Evolutionary conservation across 1,284 basidiomycete species (phyloP), one percentile per base, ranked within the genome.

Genomic region (Cryptococcus sp.): DNA sequence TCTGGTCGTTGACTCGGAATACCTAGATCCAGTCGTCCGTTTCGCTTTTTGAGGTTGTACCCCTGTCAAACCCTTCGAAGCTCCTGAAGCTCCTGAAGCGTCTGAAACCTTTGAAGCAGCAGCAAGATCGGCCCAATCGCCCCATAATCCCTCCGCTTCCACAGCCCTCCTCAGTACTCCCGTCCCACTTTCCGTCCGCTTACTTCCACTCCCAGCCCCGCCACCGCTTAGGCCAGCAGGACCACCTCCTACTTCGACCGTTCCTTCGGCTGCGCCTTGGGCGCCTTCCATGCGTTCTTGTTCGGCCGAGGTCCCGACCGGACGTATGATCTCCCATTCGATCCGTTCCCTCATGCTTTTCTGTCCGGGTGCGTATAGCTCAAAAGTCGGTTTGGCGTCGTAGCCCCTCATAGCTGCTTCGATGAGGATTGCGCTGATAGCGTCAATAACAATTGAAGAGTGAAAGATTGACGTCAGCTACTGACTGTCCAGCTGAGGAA

Each of bases 361-460:
- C 58, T 86, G 82, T 0, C 81, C 82, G 0, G 84, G 84, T 1
- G 87, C 84, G 5, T 80, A 66, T 0, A 87, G 70, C 58, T 85
- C 83, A 70, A 90, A 93, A 5, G 86, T 84, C 0, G 90, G 87
- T 23, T 73, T 54, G 11, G 65, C 64, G 27, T 66, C 83, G 66
- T 88, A 91, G 1, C 87, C 90, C 39, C 89, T 81, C 17, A 74
- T 80, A 0, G 90, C 89, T 0, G 84, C 83, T 17, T 82, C 82
- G 53, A 92, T 87, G 40, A 92, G 80, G 54, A 92, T 90, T 0
- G 83, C 81, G 6, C 90, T 91, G 62, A 35, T 35, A 2, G 31
- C 31, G 8, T 35, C 4, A 10, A 35, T 10, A 10, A 13, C 10
- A 35, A 8, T 2, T 35, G 13, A 10, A 35, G 19, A 23, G 48